These are phyloP conservation scores for Leptoxyphium fumago DNA, from an alignment of 2,329 filamentous ascomycete genomes.

Conservation along the genomic window DNA sequence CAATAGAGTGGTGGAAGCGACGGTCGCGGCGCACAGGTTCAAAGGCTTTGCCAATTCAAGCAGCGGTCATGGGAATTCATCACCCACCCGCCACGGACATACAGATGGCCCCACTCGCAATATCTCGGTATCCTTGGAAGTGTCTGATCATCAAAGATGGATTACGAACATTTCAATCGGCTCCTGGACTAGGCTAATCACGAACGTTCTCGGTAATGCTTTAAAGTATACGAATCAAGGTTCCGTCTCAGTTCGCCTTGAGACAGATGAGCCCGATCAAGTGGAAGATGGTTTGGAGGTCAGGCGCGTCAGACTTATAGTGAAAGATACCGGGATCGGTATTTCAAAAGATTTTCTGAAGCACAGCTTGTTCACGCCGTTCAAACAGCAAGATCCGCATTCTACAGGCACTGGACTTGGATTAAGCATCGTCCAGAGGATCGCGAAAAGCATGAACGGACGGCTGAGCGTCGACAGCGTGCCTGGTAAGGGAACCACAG, in stretches of 20 bases:
- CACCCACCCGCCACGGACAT: too few relatives aligned
- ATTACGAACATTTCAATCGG: constrained; percentile 27
- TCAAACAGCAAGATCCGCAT: constrained; percentile 20
- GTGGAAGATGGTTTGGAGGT: neutral
- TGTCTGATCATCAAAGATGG: constrained; percentile 18
- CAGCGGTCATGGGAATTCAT: too few relatives aligned
- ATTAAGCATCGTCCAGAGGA: constrained; percentile 19
- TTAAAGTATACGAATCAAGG: constrained; percentile 27
- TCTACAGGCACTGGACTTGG: constrained; percentile 22
- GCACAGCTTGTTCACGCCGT: constrained; percentile 19
- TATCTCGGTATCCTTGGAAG: constrained; percentile 5
- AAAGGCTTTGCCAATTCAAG: neutral
- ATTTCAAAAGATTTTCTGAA: constrained; percentile 18
- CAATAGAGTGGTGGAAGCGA: constrained; percentile 4
- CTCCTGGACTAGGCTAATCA: constrained; percentile 30
- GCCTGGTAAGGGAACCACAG: constrained; percentile 11
- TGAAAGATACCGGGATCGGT: constrained; percentile 20
- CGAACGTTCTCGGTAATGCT: constrained; percentile 29
- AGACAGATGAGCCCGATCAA: neutral
- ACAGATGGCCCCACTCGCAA: neutral
- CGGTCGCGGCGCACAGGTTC: constrained; percentile 5
- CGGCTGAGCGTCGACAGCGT: constrained; percentile 16
- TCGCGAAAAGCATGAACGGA: constrained; percentile 15
- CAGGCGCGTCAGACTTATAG: constrained; percentile 2
- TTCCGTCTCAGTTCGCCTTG: neutral